phyloP scores from a whole-genome alignment of 768 basidiomycete genomes.

The Filobasidium floriforme region DNA sequence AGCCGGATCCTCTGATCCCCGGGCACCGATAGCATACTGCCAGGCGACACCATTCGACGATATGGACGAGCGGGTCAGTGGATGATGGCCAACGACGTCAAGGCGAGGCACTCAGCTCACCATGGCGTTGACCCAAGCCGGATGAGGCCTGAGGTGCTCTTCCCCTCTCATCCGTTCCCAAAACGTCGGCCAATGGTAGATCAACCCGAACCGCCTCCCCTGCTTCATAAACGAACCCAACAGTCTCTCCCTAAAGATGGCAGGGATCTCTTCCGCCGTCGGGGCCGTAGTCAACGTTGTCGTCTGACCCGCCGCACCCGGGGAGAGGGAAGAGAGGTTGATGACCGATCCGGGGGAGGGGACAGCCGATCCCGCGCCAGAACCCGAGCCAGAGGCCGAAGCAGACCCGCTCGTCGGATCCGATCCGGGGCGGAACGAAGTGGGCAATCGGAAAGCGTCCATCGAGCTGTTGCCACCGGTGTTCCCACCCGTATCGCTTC shows the following conservation, averaged over 20 bases:
- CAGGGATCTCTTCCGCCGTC: neutral
- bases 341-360: neutral
- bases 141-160: conserved; percentile 23
- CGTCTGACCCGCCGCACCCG: neutral
- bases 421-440: too few relatives aligned
- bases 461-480: too few relatives aligned
- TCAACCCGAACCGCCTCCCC: conserved; percentile 1
- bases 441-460: too few relatives aligned
- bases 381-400: too few relatives aligned
- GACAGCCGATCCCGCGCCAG: neutral
- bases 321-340: neutral
- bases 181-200: conserved; percentile 17
- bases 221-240: neutral
- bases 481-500: too few relatives aligned
- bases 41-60: too few relatives aligned
- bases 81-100: too few relatives aligned
- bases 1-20: conserved; percentile 14
- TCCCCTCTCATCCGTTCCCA: conserved; percentile 23
- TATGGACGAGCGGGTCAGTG: too few relatives aligned
- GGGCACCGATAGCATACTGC: conserved; percentile 22
- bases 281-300: neutral
- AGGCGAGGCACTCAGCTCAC: conserved; percentile 7
- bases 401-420: too few relatives aligned
- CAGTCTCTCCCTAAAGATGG: neutral
- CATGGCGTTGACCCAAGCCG: conserved; percentile 26